Evolutionary conservation across 2,329 filamentous ascomycete genomes (phyloP).

Genomic region (Aureobasidium sp.): DNA sequence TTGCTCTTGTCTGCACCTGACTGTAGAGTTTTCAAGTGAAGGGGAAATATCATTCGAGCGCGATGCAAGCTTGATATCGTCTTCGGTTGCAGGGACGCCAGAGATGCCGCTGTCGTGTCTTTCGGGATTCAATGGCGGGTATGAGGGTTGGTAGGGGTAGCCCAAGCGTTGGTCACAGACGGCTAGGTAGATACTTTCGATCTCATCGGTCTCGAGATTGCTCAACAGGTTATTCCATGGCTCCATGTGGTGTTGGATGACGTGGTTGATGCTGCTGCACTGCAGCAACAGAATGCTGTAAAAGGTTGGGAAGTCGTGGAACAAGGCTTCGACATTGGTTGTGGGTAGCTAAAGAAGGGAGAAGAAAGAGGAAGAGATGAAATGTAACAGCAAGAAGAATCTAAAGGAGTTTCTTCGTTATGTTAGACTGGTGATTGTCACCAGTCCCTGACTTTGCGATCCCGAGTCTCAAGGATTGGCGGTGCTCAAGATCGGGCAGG

Average conservation of each 20-base stretch:
- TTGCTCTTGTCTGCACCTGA: slow-evolving; percentile 15
- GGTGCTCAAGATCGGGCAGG: neutral
- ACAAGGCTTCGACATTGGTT: neutral
- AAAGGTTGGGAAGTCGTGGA: slow-evolving; percentile 23
- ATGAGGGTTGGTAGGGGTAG: slow-evolving; percentile 50
- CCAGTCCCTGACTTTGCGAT: neutral
- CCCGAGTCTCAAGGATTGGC: neutral
- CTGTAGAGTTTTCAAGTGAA: neutral
- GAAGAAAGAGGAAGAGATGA: neutral
- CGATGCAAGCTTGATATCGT: neutral
- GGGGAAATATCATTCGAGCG: neutral
- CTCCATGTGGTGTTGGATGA: slow-evolving; percentile 33
- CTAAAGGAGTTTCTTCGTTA: too few relatives aligned
- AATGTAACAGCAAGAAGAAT: neutral
- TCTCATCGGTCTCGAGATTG: slow-evolving; percentile 23
- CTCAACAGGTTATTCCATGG: slow-evolving; percentile 31
- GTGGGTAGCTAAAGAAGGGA: neutral
- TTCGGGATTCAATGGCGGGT: slow-evolving; percentile 17
- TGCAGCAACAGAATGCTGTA: slow-evolving; percentile 55
- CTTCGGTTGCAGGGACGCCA: neutral
- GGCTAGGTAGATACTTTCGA: slow-evolving; percentile 34
- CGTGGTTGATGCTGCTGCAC: slow-evolving; percentile 25
- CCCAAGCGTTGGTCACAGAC: slow-evolving; percentile 41
- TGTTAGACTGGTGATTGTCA: too few relatives aligned
- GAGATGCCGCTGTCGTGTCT: neutral